Evolutionary conservation across 306 rosid species (phyloP).

Genomic region (Sphenostylis stenocarpa): DNA sequence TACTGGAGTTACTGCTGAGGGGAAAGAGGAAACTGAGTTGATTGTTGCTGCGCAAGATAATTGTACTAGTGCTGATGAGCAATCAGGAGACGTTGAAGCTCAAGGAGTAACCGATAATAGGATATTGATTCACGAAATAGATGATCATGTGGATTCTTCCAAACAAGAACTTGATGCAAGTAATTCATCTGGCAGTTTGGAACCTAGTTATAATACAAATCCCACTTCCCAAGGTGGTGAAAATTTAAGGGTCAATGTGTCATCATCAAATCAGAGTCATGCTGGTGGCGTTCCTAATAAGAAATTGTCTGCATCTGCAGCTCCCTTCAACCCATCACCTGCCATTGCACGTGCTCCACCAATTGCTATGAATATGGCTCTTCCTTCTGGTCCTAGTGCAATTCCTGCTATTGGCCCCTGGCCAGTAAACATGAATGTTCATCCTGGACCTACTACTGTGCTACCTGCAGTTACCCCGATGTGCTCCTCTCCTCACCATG

Average conservation of each 20-base stretch:
- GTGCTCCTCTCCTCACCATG: slow-evolving; percentile 92
- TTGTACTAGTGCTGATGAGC: slow-evolving; percentile 45
- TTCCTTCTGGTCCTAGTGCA: slow-evolving; percentile 66
- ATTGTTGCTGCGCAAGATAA: slow-evolving; percentile 41
- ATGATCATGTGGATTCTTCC: slow-evolving; percentile 44
- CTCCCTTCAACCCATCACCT: slow-evolving; percentile 92
- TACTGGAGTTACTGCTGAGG: slow-evolving; percentile 39
- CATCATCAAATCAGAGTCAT: slow-evolving; percentile 47
- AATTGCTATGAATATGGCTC: slow-evolving; percentile 64
- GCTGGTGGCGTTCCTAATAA: slow-evolving; percentile 49
- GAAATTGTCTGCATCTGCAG: slow-evolving; percentile 94
- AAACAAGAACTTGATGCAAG: slow-evolving; percentile 46
- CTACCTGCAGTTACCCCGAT: slow-evolving; percentile 61
- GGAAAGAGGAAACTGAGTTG: slow-evolving; percentile 50
- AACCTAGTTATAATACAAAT: slow-evolving; percentile 46
- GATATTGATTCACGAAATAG: slow-evolving; percentile 33
- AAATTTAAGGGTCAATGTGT: slow-evolving; percentile 49
- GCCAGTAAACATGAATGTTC: slow-evolving; percentile 90
- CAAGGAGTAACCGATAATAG: slow-evolving; percentile 45
- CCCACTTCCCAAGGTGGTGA: slow-evolving; percentile 50
- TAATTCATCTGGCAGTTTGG: slow-evolving; percentile 48
- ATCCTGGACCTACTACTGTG: slow-evolving; percentile 64
- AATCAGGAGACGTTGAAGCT: slow-evolving; percentile 44
- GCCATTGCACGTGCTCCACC: slow-evolving; percentile 67
- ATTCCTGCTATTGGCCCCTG: slow-evolving; percentile 72